Evolutionary conservation across 371 early-diverging fungal genomes (phyloP), one percentile per base, ranked within the genome.

Genomic region (Mortierella sp.): DNA sequence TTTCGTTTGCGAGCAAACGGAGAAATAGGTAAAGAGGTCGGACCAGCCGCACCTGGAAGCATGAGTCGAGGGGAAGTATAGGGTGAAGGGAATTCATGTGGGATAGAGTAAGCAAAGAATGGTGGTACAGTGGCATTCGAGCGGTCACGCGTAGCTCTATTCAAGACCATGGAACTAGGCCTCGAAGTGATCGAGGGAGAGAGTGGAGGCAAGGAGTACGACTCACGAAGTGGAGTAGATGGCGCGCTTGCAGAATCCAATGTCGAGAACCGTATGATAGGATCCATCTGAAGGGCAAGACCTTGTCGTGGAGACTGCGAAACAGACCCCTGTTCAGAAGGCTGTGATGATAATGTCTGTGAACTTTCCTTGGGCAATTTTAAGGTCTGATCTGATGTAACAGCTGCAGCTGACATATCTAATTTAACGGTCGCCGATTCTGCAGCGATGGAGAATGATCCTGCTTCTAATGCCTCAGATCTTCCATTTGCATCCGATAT

Each of bases 1-100:
- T 80, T 80, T 34, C 81, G 75, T 56, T 75, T 80, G 62, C 81
- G 81, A 15, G 81, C 81, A 71, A 80, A 80, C n/a, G 75, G 75
- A 32, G 81, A 80, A 23, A 57, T 43, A 10, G 80, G 75, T 4
- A 80, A 40, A 9, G 81, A 57, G 67, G 68, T 61, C 53, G 73
- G 73, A 22, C 67, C 79, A 54, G 64, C 71, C 40, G 81, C 64
- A 23, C 81, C 75, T 54, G 81, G 71, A 40, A 80, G 68, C 23
- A 74, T 64, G 9, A 80, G 68, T 42, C 81, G 71, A 29, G 81
- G 81, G 10, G 81, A 67, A 58, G 70, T 65, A 66, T 80, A 80
- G 6, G 75, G 68, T 6, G 80, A 73, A 4, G 81, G 81, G 64
- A 71, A 71, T 57, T 80, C 81, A 54, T 80, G 81, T n/a, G 81